Base-by-base conservation (phyloP, 176 grass and related monocot genomes). In the Cenchrus americanus region DNA sequence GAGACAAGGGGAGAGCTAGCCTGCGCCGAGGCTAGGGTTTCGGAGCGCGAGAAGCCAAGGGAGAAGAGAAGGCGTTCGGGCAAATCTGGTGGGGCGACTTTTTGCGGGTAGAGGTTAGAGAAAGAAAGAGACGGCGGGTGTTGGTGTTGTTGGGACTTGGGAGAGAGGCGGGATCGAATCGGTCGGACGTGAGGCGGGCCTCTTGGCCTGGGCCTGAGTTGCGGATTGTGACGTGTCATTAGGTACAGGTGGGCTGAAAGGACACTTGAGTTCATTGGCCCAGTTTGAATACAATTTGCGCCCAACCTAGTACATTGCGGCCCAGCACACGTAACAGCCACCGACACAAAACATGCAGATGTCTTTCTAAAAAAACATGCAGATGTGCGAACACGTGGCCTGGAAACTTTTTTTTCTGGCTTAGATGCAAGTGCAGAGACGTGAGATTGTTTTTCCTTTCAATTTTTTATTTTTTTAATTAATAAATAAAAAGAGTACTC, bases 21-120 rank as follows among this genome's bases (percentile, higher is more conserved):
- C 18, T 11, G 43, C 43, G 43, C 34, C 4, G 78, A 78, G 79
- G 73, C 88, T 90, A 90, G 88, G 88, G 88, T 82, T 90, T 78
- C 79, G 3, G 26, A 32, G 18, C 49, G 40, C 48, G 72, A 30
- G 66, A 47, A 19, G 10, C 21, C 13, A 26, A 17, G 10, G 14
- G 26, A 10, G 62, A 8, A 26, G 12, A 21, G 19, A 67, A 5
- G 81, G 72, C 67, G 66, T 6, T 76, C 50, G 10, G 77, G 70
- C 22, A 73, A 52, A 73, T 73, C 70, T 73, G 70, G 18, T 9
- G 27, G 34, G 34, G 14, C 5, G 22, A 4, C 51, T 10, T 1
- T 44, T 44, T 44, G 43, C 43, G 43, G 43, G 43, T 37, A 9
- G 43, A 44, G 43, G 4, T 37, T 34, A 44, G 42, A 44, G 85